Evolutionary conservation across 1,139 yeast species (phyloP).

Genomic region (Hyphopichia fennica): DNA sequence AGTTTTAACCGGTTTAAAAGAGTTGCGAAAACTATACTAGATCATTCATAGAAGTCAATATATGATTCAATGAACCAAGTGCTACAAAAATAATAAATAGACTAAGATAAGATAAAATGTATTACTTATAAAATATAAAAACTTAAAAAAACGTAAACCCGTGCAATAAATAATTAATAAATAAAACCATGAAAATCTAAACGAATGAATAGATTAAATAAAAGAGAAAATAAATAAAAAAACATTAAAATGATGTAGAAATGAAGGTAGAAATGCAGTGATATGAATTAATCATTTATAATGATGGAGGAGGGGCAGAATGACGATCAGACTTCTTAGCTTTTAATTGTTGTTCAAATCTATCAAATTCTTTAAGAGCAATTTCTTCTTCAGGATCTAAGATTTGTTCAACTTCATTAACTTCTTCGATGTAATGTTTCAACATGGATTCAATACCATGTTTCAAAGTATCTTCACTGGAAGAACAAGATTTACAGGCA

Average conservation of each 20-base stretch:
- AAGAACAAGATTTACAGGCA: constrained; percentile 79
- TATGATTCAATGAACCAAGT: no score
- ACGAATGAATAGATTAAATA: not conserved
- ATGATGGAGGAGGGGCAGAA: constrained; percentile 32
- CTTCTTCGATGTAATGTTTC: constrained; percentile 83
- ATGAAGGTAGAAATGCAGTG: not conserved
- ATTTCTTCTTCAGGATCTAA: constrained; percentile 48
- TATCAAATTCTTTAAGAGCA: constrained; percentile 70
- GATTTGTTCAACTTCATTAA: constrained; percentile 70
- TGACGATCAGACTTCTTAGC: constrained; percentile 11
- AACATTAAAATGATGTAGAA: constrained; percentile 8
- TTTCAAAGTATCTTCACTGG: constrained; percentile 74
- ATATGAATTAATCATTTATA: constrained; percentile 17
- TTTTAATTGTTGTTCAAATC: constrained; percentile 50
- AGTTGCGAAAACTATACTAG: not conserved
- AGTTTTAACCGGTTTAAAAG: constrained; percentile 12
- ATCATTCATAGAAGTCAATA: not conserved
- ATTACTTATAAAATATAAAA: not conserved
- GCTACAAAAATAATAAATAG: no score
- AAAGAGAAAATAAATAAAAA: no score
- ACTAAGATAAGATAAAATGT: not conserved
- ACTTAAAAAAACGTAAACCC: constrained; percentile 5
- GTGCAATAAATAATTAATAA: not conserved
- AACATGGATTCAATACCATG: constrained; percentile 84
- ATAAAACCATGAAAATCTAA: not conserved